Conservation (phyloP, 164 flowering plant genomes). For the Amborella trichopoda region DNA sequence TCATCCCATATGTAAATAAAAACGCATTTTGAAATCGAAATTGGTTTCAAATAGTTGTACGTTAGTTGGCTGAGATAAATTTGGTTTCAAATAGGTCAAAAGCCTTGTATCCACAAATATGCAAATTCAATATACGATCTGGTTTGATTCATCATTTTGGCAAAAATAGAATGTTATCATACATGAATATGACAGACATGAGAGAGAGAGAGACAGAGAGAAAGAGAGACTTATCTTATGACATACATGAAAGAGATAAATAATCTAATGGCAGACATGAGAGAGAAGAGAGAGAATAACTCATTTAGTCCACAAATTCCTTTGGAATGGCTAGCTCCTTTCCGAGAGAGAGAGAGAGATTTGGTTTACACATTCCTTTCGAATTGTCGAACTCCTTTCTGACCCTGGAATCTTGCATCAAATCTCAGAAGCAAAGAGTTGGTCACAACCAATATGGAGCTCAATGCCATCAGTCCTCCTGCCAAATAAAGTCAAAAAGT, state of each 20-base stretch:
- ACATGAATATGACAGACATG: no score
- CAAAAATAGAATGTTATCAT: no score
- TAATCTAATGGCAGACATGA: not conserved
- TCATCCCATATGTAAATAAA: no score
- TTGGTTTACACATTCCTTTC: not conserved
- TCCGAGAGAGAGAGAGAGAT: not conserved
- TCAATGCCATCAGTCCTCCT: conserved; percentile 95
- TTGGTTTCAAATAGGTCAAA: no score
- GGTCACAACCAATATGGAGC: conserved; percentile 82
- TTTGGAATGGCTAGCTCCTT: not conserved
- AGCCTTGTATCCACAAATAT: no score
- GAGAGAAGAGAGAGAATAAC: not conserved
- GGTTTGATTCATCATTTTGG: no score
- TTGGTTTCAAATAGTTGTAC: no score
- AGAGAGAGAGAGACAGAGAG: no score
- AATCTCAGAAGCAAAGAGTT: conserved; percentile 81
- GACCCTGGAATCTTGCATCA: conserved; percentile 14
- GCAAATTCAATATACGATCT: no score
- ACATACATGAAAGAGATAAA: not conserved
- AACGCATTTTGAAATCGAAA: no score
- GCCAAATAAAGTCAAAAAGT: conserved; percentile 7
- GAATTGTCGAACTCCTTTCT: not conserved
- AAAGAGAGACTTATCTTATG: not conserved
- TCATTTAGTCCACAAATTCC: not conserved
- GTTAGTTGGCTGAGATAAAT: no score